phyloP scores from a whole-genome alignment of 2,329 filamentous ascomycete species.

The Elsinoe fawcettii region DNA sequence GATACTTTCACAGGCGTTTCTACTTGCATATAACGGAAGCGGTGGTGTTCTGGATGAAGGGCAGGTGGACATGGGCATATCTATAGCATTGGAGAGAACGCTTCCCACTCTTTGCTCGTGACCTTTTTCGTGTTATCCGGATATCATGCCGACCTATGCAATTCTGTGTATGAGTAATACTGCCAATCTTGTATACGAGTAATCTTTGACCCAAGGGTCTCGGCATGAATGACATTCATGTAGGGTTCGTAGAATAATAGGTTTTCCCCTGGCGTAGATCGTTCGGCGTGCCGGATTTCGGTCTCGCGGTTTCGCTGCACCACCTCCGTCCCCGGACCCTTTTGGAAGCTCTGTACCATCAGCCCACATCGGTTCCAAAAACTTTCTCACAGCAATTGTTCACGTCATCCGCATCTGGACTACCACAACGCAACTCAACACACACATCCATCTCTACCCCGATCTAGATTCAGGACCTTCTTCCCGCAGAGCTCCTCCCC shows the following conservation, averaged over 20 bases:
- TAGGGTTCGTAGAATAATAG: too few relatives aligned
- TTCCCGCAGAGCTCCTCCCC: neutral
- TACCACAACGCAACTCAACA: too few relatives aligned
- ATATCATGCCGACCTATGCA: too few relatives aligned
- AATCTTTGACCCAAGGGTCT: neutral
- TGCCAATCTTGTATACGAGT: too few relatives aligned
- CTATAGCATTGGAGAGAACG: constrained; percentile 1
- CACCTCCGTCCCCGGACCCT: neutral
- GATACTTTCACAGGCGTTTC: neutral
- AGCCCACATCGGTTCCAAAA: neutral
- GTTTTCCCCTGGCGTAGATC: neutral
- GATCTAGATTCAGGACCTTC: too few relatives aligned
- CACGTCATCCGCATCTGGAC: neutral
- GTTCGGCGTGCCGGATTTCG: neutral
- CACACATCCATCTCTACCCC: too few relatives aligned
- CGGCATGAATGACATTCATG: too few relatives aligned
- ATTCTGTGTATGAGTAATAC: too few relatives aligned
- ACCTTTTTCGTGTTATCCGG: too few relatives aligned
- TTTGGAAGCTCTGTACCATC: neutral
- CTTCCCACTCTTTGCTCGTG: neutral
- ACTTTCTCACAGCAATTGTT: neutral
- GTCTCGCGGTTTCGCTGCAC: neutral
- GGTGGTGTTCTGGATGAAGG: neutral
- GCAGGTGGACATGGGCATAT: neutral
- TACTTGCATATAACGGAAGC: constrained; percentile 3